Conservation (phyloP, 1,284 basidiomycete genomes). For the Trametes sp. region DNA sequence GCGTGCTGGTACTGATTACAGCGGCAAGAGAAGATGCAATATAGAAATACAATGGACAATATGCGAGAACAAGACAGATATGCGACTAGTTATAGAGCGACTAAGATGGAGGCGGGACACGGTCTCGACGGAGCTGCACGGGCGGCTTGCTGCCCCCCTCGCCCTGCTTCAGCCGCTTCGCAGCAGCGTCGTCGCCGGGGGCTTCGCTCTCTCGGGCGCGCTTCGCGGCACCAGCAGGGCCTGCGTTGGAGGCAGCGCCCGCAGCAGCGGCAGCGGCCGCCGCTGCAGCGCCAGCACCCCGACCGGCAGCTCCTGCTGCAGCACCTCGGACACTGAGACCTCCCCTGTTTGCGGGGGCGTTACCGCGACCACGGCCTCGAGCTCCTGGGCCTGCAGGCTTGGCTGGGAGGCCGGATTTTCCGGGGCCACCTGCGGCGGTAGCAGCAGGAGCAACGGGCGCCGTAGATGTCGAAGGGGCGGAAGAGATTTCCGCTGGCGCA, state of each 20-base stretch:
- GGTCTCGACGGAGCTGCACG: constrained; percentile 42
- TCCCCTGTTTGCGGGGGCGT: constrained; percentile 24
- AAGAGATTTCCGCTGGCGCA: constrained; percentile 23
- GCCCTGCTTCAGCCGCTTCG: constrained; percentile 72
- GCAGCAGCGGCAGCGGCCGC: constrained; percentile 48
- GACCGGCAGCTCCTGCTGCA: constrained; percentile 42
- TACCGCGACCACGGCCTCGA: constrained; percentile 40
- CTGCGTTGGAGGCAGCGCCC: constrained; percentile 6
- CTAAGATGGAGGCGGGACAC: constrained; percentile 39
- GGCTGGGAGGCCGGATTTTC: constrained; percentile 32
- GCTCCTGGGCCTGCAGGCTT: constrained; percentile 37
- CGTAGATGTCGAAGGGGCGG: constrained; percentile 33
- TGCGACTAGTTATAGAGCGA: constrained; percentile 1
- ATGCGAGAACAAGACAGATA: constrained; percentile 11
- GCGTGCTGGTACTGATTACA: background rate
- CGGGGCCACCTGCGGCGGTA: constrained; percentile 25
- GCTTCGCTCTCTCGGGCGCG: constrained; percentile 63
- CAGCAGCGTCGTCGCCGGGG: constrained; percentile 63
- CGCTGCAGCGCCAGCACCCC: constrained; percentile 45
- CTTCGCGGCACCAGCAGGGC: constrained; percentile 60
- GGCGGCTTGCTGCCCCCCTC: constrained; percentile 38
- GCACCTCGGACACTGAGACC: constrained; percentile 49
- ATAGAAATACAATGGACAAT: constrained; percentile 27
- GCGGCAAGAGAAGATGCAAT: constrained; percentile 22
- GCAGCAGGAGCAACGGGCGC: constrained; percentile 24